Evolutionary conservation across 2,329 filamentous ascomycete genomes (phyloP).

Genomic region (Colletotrichum sp.): DNA sequence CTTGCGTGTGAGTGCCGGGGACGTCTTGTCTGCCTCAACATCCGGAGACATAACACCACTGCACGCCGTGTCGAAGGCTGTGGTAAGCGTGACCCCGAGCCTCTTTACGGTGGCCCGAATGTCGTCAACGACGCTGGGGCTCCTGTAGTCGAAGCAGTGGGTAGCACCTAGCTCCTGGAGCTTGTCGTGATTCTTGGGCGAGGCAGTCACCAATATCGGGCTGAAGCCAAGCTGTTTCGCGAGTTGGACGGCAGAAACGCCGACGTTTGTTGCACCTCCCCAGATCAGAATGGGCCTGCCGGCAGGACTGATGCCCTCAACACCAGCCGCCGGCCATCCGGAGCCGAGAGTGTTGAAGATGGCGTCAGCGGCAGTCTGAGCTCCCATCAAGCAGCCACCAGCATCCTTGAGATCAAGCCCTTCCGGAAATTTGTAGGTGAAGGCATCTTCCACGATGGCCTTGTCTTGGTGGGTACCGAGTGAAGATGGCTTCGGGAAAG

Average conservation of each 20-base stretch:
- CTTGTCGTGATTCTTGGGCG: slow-evolving; percentile 32
- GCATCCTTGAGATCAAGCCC: neutral
- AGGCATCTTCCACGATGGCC: neutral
- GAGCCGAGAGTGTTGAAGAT: neutral
- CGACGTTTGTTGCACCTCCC: slow-evolving; percentile 39
- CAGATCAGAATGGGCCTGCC: slow-evolving; percentile 34
- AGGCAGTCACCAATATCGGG: slow-evolving; percentile 36
- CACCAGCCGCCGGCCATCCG: neutral
- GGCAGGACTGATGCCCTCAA: neutral
- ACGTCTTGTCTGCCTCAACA: neutral
- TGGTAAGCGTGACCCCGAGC: neutral
- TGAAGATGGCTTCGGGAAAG: neutral
- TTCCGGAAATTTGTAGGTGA: neutral
- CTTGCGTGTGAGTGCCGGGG: neutral
- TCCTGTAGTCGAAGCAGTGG: slow-evolving; percentile 37
- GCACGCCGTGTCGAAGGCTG: neutral
- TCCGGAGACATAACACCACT: neutral
- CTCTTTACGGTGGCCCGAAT: neutral
- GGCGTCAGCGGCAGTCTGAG: neutral
- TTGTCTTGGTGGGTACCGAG: neutral
- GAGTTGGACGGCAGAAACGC: slow-evolving; percentile 39
- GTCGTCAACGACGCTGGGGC: neutral
- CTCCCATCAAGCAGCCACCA: neutral
- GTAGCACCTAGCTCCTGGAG: slow-evolving; percentile 35
- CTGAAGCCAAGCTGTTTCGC: slow-evolving; percentile 32